These are phyloP conservation scores for Cotoneaster glaucophyllus DNA, from an alignment of 306 rosid genomes.

Conservation along the genomic window DNA sequence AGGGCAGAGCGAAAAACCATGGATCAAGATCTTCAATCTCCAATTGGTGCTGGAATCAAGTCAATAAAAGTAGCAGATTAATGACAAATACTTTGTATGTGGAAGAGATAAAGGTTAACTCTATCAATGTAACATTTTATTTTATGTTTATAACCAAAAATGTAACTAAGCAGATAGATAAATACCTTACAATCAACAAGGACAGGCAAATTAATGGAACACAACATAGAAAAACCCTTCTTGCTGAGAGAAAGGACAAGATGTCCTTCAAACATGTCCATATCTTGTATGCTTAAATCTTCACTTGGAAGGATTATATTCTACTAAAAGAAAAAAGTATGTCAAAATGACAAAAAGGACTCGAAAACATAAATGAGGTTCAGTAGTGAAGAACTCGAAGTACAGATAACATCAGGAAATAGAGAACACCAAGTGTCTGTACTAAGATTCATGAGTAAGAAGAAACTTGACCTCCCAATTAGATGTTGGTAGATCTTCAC, in stretches of 20 bases:
- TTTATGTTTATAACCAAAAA: neutral
- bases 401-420: neutral
- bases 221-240: constrained; percentile 55
- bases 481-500: constrained; percentile 53
- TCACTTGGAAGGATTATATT: constrained; percentile 56
- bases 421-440: neutral
- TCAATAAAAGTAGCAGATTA: constrained; percentile 20
- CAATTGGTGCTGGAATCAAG: constrained; percentile 42
- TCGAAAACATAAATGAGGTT: neutral
- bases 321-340: constrained; percentile 30
- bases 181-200: constrained; percentile 52
- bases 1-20: constrained; percentile 89
- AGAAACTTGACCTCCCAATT: constrained; percentile 55
- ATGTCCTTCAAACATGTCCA: constrained; percentile 80
- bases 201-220: constrained; percentile 67
- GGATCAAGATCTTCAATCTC: constrained; percentile 54
- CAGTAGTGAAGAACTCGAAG: neutral
- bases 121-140: neutral
- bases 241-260: constrained; percentile 73
- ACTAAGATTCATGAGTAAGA: neutral
- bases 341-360: constrained; percentile 15
- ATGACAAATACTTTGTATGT: constrained; percentile 2
- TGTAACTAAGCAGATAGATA: constrained; percentile 4
- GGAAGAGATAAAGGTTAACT: neutral
- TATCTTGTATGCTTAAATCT: constrained; percentile 59